These are phyloP conservation scores for Pholiota molesta DNA, from an alignment of 768 basidiomycete genomes.

Conservation along the genomic window DNA sequence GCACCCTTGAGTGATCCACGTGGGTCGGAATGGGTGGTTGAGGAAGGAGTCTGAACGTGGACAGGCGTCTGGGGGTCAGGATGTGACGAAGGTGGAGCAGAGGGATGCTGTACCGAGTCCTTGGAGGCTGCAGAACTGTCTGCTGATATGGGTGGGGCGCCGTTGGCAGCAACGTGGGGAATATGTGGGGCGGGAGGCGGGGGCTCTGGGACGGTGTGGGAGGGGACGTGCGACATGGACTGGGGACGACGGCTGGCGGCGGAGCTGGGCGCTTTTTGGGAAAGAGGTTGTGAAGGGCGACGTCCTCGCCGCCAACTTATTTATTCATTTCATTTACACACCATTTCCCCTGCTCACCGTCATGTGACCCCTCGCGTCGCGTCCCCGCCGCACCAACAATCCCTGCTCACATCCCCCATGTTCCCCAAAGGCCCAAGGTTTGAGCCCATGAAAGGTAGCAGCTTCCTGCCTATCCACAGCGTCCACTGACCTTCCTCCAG, in stretches of 20 bases:
- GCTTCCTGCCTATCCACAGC: neutral
- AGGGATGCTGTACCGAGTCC: neutral
- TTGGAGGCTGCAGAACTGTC: conserved; percentile 9
- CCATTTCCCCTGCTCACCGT: conserved; percentile 9
- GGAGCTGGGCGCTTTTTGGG: conserved; percentile 2
- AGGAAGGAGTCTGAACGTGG: conserved; percentile 8
- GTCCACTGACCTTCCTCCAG: conserved; percentile 29
- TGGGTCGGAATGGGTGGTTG: conserved; percentile 17
- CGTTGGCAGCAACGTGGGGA: conserved; percentile 6
- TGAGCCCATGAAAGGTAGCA: conserved; percentile 39
- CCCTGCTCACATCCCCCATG: conserved; percentile 26
- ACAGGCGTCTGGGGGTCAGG: conserved; percentile 16
- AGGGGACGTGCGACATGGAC: conserved; percentile 15
- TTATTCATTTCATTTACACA: neutral
- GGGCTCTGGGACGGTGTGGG: neutral
- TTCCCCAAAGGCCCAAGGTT: conserved; percentile 55
- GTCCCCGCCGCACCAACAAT: conserved; percentile 7
- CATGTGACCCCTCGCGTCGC: conserved; percentile 30
- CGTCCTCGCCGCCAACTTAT: neutral
- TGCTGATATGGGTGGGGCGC: conserved; percentile 1
- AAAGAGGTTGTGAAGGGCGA: conserved; percentile 2
- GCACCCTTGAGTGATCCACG: conserved; percentile 26
- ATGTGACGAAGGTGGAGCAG: conserved; percentile 9
- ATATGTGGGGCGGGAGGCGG: neutral
- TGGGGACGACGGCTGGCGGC: neutral